phyloP scores from a whole-genome alignment of 805 yeast genomes.

The Candida nanaspora region DNA sequence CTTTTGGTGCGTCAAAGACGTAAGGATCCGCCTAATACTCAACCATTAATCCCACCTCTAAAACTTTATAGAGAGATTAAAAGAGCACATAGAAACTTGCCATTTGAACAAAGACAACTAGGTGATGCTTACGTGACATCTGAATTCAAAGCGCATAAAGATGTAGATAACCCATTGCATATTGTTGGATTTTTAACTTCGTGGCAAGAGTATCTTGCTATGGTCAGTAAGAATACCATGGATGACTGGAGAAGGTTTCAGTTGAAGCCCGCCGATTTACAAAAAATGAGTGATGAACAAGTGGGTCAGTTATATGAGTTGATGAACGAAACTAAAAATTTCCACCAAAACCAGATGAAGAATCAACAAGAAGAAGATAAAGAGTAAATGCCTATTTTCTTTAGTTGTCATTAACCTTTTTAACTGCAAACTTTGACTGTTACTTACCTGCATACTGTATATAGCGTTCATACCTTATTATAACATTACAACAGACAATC shows the following conservation, averaged over 20 bases:
- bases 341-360: slow-evolving; percentile 11
- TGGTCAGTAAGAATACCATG: slow-evolving; percentile 36
- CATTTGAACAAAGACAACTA: slow-evolving; percentile 59
- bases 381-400: no score
- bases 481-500: no score
- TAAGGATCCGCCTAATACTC: slow-evolving; percentile 16
- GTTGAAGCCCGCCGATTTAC: slow-evolving; percentile 58
- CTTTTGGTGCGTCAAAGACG: slow-evolving; percentile 27
- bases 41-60: slow-evolving; percentile 77
- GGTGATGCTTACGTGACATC: slow-evolving; percentile 88
- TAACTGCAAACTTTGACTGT: no score
- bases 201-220: slow-evolving; percentile 82
- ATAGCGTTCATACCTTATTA: no score
- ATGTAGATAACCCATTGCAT: slow-evolving; percentile 82
- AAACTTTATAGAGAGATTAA: slow-evolving; percentile 71
- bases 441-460: no score
- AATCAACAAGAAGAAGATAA: slow-evolving; percentile 1
- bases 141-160: slow-evolving; percentile 81
- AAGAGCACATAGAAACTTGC: slow-evolving; percentile 71
- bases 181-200: slow-evolving; percentile 88
- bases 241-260: slow-evolving; percentile 59
- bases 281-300: slow-evolving; percentile 88
- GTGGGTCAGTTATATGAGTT: slow-evolving; percentile 73
- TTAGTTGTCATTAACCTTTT: no score
- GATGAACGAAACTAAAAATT: slow-evolving; percentile 57